These are phyloP conservation scores for Stachybotrys echinatus DNA, from an alignment of 2,329 filamentous ascomycete genomes.

Conservation along the genomic window DNA sequence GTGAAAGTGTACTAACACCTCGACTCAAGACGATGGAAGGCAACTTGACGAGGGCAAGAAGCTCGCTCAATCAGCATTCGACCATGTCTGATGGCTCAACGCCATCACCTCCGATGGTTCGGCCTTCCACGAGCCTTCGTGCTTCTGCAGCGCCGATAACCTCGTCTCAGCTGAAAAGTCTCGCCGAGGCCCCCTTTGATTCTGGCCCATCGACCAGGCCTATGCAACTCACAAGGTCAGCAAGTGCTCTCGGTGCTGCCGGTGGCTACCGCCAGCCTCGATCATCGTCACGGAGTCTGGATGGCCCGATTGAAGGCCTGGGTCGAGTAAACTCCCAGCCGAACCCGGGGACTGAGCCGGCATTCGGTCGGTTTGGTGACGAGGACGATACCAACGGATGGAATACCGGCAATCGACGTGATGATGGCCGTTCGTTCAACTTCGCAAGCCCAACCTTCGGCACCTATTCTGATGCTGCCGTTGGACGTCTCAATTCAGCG, in stretches of 20 bases:
- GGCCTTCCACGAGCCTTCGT: conserved; percentile 16
- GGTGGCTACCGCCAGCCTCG: conserved; percentile 51
- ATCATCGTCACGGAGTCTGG: conserved; percentile 36
- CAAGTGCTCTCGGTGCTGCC: conserved; percentile 58
- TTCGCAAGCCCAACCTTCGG: conserved; percentile 42
- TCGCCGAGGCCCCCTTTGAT: conserved; percentile 19
- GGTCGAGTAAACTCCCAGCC: conserved; percentile 3
- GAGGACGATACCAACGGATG: conserved; percentile 33
- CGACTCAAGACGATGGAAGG: conserved; percentile 80
- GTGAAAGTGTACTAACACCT: conserved; percentile 8
- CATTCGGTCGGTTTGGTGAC: conserved; percentile 40
- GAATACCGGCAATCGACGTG: conserved; percentile 19
- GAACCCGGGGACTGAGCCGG: conserved; percentile 22
- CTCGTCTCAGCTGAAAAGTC: conserved; percentile 21
- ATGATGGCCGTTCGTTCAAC: conserved; percentile 26
- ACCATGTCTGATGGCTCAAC: conserved; percentile 44
- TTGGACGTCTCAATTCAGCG: conserved; percentile 65
- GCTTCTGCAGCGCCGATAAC: conserved; percentile 11
- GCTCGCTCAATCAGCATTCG: conserved; percentile 46
- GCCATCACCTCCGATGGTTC: conserved; percentile 42
- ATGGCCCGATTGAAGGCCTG: conserved; percentile 28
- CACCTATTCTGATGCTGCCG: conserved; percentile 35
- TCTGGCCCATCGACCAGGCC: conserved; percentile 10
- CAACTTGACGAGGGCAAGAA: conserved; percentile 75
- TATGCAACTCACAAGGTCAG: conserved; percentile 49